Percentiles rank a stretch among this genome's conserved stretches.
phyloP scores from a whole-genome alignment of 2,329 filamentous ascomycete genomes.

The Cladobotryum protrusum region DNA sequence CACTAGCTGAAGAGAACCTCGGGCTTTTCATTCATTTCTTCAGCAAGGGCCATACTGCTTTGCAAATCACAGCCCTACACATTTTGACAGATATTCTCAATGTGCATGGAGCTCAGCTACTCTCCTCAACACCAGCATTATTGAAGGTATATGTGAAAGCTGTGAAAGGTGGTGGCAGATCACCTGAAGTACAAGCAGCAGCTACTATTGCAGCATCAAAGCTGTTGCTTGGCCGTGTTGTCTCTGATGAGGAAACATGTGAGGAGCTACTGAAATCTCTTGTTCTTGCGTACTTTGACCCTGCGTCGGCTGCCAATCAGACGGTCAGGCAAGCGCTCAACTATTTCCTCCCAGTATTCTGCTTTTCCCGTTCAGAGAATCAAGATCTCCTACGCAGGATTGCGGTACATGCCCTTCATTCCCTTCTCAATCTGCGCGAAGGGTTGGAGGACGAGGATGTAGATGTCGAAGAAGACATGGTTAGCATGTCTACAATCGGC shows the following conservation, averaged over 20 bases:
- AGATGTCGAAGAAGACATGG: slow-evolving; percentile 71
- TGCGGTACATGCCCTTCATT: slow-evolving; percentile 66
- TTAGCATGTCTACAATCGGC: slow-evolving; percentile 69
- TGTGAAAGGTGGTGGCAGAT: slow-evolving; percentile 63
- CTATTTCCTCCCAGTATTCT: slow-evolving; percentile 94
- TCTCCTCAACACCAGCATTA: slow-evolving; percentile 60
- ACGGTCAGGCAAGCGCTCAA: slow-evolving; percentile 78
- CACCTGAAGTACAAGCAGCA: slow-evolving; percentile 70
- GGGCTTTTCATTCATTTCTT: slow-evolving; percentile 94
- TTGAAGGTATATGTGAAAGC: slow-evolving; percentile 83
- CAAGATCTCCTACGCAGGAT: slow-evolving; percentile 74
- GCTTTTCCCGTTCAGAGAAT: slow-evolving; percentile 76
- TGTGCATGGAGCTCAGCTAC: slow-evolving; percentile 75
- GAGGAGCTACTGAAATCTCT: slow-evolving; percentile 77
- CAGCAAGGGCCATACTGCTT: slow-evolving; percentile 79
- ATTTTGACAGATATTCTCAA: slow-evolving; percentile 91
- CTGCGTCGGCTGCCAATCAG: slow-evolving; percentile 72
- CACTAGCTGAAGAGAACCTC: slow-evolving; percentile 86
- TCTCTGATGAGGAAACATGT: slow-evolving; percentile 61
- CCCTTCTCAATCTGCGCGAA: slow-evolving; percentile 66
- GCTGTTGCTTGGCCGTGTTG: slow-evolving; percentile 71
- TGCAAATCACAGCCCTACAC: slow-evolving; percentile 86
- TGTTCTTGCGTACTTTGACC: slow-evolving; percentile 83
- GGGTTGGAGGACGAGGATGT: slow-evolving; percentile 69
- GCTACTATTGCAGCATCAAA: slow-evolving; percentile 81